Conservation (phyloP, 2,329 filamentous ascomycete species). For the Claviceps sp. region DNA sequence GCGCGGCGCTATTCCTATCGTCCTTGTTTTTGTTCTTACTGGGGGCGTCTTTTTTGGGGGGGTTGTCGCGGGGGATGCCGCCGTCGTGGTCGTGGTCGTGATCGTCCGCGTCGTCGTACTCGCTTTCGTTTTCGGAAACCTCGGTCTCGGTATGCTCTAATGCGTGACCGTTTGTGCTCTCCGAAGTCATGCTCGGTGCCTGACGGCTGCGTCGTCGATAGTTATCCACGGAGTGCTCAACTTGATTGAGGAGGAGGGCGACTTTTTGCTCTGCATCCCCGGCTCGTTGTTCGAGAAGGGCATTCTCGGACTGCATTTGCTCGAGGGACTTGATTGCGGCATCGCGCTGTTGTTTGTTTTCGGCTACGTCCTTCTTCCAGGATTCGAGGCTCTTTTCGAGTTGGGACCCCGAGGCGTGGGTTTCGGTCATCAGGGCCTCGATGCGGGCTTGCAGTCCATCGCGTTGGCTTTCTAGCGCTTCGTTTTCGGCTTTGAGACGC, state of each 20-base stretch:
- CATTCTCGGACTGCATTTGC: conserved; percentile 71
- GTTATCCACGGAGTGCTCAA: conserved; percentile 85
- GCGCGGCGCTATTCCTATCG: conserved; percentile 48
- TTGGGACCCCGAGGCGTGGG: conserved; percentile 49
- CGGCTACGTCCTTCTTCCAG: conserved; percentile 56
- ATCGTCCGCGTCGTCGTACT: conserved; percentile 27
- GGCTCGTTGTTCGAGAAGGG: conserved; percentile 67
- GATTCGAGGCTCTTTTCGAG: conserved; percentile 59
- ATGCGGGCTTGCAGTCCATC: conserved; percentile 54
- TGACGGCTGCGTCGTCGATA: conserved; percentile 70
- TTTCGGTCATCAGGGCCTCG: conserved; percentile 52
- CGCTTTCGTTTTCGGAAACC: conserved; percentile 47
- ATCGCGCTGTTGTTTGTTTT: conserved; percentile 56
- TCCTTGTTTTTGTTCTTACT: conserved; percentile 34
- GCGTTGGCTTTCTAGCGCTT: conserved; percentile 66
- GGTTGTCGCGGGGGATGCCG: neutral
- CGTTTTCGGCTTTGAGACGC: conserved; percentile 67
- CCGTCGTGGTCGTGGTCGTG: neutral
- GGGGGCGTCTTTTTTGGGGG: neutral
- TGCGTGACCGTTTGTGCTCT: conserved; percentile 21
- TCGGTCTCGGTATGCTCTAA: conserved; percentile 36
- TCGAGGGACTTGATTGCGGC: conserved; percentile 52
- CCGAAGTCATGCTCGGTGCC: conserved; percentile 29
- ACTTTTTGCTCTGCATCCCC: conserved; percentile 88
- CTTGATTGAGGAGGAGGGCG: conserved; percentile 81